Conservation (phyloP, 176 grass and related monocot genomes). For the Musa troglodytarum region DNA sequence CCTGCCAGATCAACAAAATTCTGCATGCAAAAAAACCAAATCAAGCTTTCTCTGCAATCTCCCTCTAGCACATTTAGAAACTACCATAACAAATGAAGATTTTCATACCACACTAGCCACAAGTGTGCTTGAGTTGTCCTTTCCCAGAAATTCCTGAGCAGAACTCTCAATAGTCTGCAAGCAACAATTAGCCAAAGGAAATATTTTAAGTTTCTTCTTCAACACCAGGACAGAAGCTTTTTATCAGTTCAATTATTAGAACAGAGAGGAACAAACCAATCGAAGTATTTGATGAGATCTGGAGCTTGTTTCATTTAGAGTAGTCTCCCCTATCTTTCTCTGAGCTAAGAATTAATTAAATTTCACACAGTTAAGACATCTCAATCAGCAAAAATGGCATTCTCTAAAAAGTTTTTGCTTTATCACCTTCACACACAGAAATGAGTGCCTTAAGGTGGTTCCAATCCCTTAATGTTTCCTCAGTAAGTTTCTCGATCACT, state of each 20-base stretch:
- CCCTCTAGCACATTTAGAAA: background rate
- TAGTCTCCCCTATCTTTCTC: constrained; percentile 76
- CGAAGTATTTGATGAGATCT: constrained; percentile 95
- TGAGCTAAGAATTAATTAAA: constrained; percentile 45
- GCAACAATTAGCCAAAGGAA: constrained; percentile 29
- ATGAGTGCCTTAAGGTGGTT: constrained; percentile 74
- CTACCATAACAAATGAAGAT: constrained; percentile 12
- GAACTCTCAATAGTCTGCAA: constrained; percentile 83
- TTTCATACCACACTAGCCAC: constrained; percentile 70
- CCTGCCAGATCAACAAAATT: constrained; percentile 95
- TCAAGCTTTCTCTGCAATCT: constrained; percentile 2
- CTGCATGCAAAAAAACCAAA: constrained; percentile 30
- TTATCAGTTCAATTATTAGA: constrained; percentile 12
- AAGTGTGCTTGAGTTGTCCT: constrained; percentile 71
- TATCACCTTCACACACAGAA: constrained; percentile 78
- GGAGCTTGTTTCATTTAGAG: constrained; percentile 83
- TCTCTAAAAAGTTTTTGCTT: constrained; percentile 4
- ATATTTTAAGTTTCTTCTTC: constrained; percentile 15
- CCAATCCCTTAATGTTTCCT: constrained; percentile 62
- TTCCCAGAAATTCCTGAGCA: constrained; percentile 69
- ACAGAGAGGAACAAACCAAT: constrained; percentile 46
- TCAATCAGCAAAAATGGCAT: background rate
- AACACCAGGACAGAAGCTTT: constrained; percentile 7
- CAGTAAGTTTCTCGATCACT: constrained; percentile 70
- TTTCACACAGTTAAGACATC: background rate